Conservation (phyloP, 139 green algal species). For the Chlorella sorokiniana region DNA sequence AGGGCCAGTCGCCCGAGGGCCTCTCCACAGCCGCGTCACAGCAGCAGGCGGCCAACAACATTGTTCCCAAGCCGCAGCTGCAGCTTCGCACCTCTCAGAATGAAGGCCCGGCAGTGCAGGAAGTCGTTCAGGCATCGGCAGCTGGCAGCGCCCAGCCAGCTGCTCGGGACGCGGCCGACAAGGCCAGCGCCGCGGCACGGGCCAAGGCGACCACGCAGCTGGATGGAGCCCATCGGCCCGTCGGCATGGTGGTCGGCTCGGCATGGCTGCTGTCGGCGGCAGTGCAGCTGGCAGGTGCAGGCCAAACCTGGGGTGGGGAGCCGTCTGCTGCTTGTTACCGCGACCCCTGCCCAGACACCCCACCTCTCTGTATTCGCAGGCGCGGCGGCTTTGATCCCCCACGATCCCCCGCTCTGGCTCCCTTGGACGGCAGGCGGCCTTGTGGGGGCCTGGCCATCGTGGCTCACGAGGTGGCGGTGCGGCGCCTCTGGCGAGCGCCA, state of each 20-base stretch:
- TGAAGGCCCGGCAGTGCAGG: background rate
- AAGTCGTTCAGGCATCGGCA: too few relatives aligned
- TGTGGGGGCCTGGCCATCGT: background rate
- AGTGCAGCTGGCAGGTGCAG: slow-evolving; percentile 52
- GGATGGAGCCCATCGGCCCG: slow-evolving; percentile 32
- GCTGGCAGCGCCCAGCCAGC: background rate
- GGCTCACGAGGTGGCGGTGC: slow-evolving; percentile 48
- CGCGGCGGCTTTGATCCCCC: background rate
- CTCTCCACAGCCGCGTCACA: background rate
- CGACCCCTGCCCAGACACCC: too few relatives aligned
- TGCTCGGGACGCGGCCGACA: too few relatives aligned
- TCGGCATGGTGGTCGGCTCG: slow-evolving; percentile 53
- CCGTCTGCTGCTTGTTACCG: background rate
- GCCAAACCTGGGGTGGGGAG: too few relatives aligned
- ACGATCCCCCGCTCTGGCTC: slow-evolving; percentile 21
- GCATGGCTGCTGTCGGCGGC: slow-evolving; percentile 43
- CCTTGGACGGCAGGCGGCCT: background rate
- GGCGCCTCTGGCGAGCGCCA: slow-evolving; percentile 58
- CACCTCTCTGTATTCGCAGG: background rate
- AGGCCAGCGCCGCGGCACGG: too few relatives aligned
- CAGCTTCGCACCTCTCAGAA: too few relatives aligned
- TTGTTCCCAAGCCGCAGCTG: background rate
- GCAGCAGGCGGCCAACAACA: background rate
- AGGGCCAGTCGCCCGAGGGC: background rate
- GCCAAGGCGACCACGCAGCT: background rate